Base-by-base conservation (phyloP, 2,329 filamentous ascomycete genomes). In the Sarocladium strictum region DNA sequence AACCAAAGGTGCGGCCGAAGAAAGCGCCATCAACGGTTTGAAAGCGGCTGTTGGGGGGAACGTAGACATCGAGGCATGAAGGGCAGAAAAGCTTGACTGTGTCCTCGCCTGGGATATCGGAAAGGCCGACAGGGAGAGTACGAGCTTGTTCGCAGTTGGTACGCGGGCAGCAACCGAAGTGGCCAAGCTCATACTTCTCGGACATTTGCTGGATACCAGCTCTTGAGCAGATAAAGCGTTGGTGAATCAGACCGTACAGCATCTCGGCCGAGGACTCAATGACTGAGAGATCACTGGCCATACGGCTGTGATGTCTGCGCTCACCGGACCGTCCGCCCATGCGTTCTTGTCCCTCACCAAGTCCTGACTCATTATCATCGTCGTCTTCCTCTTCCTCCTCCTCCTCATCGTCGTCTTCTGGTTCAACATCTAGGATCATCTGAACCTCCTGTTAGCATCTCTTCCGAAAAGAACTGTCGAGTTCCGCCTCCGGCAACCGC, bases 61-160 rank as follows among this genome's bases (percentile, higher is more conserved):
- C 94, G 71, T 97, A 99, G 64, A 97, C 90, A 68, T 99, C 94
- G 61, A 97, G 83, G 72, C 94, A 99, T 58, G 90, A 92, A 2
- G 94, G 94, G 69, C 94, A 99, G 75, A 97, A 99, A 21, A 99
- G 83, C 76, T 99, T 99, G 66, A 99, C 94, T 0, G 94, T 99
- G 66, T 99, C 93, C 70, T 96, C 89, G 60, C 94, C 94, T 1
- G 94, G 93, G 49, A 93, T 94, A 71, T 99, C 94, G 56, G 90
- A 96, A 58, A 94, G 82, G 35, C 94, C 94, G 19, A 99, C 93
- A 1, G 94, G 94, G 4, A 99, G 80, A 14, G 96, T 94, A 64
- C 93, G 87, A 60, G 90, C 89, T 57, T 89, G 87, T 64, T 91
- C 88, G 78, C 94, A 99, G 72, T 93, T 85, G 56, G 93, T 95